phyloP scores from a whole-genome alignment of 441 rosid species.

The Hura crepitans region DNA sequence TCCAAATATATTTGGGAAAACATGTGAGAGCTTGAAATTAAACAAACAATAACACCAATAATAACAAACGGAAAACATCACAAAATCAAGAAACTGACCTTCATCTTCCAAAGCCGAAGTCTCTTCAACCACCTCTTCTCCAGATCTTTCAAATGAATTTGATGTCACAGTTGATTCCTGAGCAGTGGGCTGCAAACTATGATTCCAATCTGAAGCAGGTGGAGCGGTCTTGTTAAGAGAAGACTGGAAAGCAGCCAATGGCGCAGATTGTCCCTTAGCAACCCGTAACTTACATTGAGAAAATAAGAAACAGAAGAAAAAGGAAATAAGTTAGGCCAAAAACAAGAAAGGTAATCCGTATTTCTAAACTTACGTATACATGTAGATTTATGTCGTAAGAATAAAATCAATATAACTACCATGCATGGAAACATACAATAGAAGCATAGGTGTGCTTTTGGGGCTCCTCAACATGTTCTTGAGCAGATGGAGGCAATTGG shows the following conservation, averaged over 20 bases:
- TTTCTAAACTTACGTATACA: slow-evolving; percentile 4
- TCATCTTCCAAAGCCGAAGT: slow-evolving; percentile 42
- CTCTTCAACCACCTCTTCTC: slow-evolving; percentile 41
- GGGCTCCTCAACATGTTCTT: slow-evolving; percentile 48
- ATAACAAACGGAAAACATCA: no score
- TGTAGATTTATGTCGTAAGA: background rate
- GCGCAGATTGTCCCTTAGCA: slow-evolving; percentile 46
- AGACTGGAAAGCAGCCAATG: slow-evolving; percentile 35
- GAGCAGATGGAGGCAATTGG: slow-evolving; percentile 35
- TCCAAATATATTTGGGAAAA: slow-evolving; percentile 2
- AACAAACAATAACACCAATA: no score
- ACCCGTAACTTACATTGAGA: slow-evolving; percentile 41
- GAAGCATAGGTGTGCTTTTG: slow-evolving; percentile 73
- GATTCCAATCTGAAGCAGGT: slow-evolving; percentile 43
- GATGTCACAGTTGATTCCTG: slow-evolving; percentile 30
- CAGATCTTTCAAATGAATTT: slow-evolving; percentile 37
- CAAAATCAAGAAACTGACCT: slow-evolving; percentile 34
- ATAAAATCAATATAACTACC: slow-evolving; percentile 19
- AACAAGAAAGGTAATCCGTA: slow-evolving; percentile 2
- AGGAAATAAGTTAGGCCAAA: slow-evolving; percentile 13
- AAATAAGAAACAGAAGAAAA: background rate
- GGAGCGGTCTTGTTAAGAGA: slow-evolving; percentile 34
- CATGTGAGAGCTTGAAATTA: background rate
- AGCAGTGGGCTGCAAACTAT: slow-evolving; percentile 29
- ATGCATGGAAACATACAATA: slow-evolving; percentile 45